phyloP scores from a whole-genome alignment of 495 filamentous ascomycete species.

The Aspergillus coremiiformis region DNA sequence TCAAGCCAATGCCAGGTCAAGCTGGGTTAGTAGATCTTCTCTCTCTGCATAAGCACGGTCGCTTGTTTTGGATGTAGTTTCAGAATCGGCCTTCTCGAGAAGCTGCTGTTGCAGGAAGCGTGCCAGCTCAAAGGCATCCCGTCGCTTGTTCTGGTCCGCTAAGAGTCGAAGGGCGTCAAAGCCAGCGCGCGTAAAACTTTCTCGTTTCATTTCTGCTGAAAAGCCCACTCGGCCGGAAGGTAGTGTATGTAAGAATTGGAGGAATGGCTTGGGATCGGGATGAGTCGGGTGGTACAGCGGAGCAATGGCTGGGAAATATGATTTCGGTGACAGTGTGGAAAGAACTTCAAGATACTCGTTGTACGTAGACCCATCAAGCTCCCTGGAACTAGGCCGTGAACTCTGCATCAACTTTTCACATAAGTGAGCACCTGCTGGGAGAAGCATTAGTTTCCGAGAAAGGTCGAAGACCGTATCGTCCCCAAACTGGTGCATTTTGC shows the following conservation, averaged over 20 bases:
- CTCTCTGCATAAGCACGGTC: conserved; percentile 14
- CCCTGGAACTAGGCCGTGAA: conserved; percentile 7
- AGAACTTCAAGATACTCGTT: conserved; percentile 26
- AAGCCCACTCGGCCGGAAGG: conserved; percentile 11
- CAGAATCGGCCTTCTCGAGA: conserved; percentile 14
- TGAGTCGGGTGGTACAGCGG: conserved; percentile 30
- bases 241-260: conserved; percentile 19
- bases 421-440: conserved; percentile 20
- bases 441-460: conserved; percentile 18
- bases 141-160: conserved; percentile 23
- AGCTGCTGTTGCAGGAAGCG: conserved; percentile 26
- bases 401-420: conserved; percentile 18
- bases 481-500: conserved; percentile 15
- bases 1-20: conserved; percentile 29
- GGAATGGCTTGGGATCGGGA: conserved; percentile 26
- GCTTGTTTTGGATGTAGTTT: background rate
- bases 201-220: conserved; percentile 17
- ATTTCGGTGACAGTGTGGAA: conserved; percentile 18
- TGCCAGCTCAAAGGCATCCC: conserved; percentile 25
- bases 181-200: conserved; percentile 22
- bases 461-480: conserved; percentile 3
- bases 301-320: conserved; percentile 19
- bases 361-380: conserved; percentile 20
- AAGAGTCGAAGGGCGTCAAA: conserved; percentile 33
- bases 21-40: conserved; percentile 21